Base-by-base conservation (phyloP, 768 basidiomycete genomes). In the Sarcomyxa edulis region DNA sequence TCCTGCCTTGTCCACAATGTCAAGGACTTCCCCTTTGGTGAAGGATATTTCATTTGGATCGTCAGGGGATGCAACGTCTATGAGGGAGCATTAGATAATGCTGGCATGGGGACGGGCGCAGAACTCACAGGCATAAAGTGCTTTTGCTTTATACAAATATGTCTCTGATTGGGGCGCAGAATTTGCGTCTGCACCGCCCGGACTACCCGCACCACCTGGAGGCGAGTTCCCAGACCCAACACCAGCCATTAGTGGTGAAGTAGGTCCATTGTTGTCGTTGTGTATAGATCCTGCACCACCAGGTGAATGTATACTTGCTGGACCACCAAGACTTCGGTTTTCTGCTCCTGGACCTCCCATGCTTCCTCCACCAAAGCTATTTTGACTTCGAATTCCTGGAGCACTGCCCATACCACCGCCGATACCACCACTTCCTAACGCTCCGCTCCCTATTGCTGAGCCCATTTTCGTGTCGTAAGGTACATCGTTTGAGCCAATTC, bases 31-130 rank as follows among this genome's bases (percentile, higher is more conserved):
- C 46, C 39, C 38, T 56, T 97, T 97, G 36, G 65, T 53, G 61
- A 99, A 97, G 33, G 89, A 88, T 27, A 99, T 85, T 63, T 99
- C 96, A 54, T 89, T 96, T 9, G 94, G 89, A 59, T 99, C 96
- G 42, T 97, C 94, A 20, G 86, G 68, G 2, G 87, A 90, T n/a
- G 93, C 95, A 34, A 76, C 77, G 66, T 99, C 95, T 98, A 61
- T 20, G 28, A 26, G 47, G 48, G 34, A 12, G 26, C 38, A 46
- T 62, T 19, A 57, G 51, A 46, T 49, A 42, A 44, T 40, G 26
- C 37, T 37, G 37, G 48, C 32, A 35, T 16, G 3, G 29, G 20
- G 39, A 42, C 47, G 15, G 34, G 42, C 31, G 44, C 5, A 39
- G 35, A 11, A 68, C 81, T 58, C 53, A 94, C 92, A 96, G 38